Conservation (phyloP, 106 monocot genomes). For the Dendrobium catenatum region DNA sequence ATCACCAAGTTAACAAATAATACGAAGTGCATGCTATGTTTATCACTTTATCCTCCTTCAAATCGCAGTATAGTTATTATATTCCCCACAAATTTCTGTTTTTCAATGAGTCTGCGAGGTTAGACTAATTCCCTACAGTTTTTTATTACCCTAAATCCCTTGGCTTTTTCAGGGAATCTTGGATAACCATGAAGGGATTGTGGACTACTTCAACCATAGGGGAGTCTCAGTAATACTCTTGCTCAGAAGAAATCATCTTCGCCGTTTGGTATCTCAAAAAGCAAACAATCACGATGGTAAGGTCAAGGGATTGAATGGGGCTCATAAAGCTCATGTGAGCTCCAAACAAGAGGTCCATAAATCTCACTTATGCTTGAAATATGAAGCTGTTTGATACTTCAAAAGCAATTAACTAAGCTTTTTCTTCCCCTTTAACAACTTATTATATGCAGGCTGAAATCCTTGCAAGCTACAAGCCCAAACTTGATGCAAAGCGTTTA, state of each 20-base stretch:
- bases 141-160: not conserved
- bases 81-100: not conserved
- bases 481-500: conserved; percentile 21
- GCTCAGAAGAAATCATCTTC: conserved; percentile 58
- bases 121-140: not conserved
- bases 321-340: conserved; percentile 73
- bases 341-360: conserved; percentile 45
- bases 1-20: no score
- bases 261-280: conserved; percentile 41
- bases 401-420: not conserved
- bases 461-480: conserved; percentile 45
- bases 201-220: conserved; percentile 52
- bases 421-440: not conserved
- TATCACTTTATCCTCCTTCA: not conserved
- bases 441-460: conserved; percentile 32
- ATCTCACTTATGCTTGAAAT: not conserved
- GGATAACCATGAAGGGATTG: conserved; percentile 41
- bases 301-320: conserved; percentile 59
- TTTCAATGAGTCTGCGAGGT: not conserved
- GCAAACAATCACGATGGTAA: conserved; percentile 55
- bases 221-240: conserved; percentile 60
- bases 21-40: no score
- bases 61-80: not conserved
- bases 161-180: conserved; percentile 46
- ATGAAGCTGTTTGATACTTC: conserved; percentile 1